phyloP scores from a whole-genome alignment of 139 green algal species.

The Mychonastes homosphaera region DNA sequence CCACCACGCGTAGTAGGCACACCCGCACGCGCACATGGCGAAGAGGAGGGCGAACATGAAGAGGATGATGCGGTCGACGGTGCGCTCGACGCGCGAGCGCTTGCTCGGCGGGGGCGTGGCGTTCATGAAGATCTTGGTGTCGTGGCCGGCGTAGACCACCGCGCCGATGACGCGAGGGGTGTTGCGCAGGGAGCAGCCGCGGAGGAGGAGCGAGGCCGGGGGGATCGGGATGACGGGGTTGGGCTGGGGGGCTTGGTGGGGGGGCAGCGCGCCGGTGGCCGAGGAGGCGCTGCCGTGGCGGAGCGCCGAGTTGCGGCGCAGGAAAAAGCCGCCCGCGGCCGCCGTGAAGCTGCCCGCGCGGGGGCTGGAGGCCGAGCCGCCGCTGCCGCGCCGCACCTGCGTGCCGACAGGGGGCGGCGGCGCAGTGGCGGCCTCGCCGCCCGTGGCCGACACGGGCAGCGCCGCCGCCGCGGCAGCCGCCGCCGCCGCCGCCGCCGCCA shows the following conservation, averaged over 20 bases:
- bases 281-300: too few species aligned
- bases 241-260: too few species aligned
- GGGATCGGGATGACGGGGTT: slow-evolving; percentile 33
- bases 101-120: slow-evolving; percentile 52
- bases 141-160: slow-evolving; percentile 84
- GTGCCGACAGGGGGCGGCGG: too few species aligned
- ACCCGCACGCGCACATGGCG: slow-evolving; percentile 48
- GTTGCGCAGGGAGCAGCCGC: slow-evolving; percentile 84
- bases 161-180: slow-evolving; percentile 52
- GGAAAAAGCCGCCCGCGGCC: too few species aligned
- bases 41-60: slow-evolving; percentile 64
- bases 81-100: slow-evolving; percentile 49
- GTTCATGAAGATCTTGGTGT: slow-evolving; percentile 72
- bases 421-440: too few species aligned
- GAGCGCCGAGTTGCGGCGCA: not conserved
- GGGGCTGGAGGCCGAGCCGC: too few species aligned
- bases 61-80: slow-evolving; percentile 60
- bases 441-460: too few species aligned
- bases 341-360: too few species aligned
- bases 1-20: slow-evolving; percentile 40
- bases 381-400: too few species aligned
- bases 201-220: slow-evolving; percentile 55
- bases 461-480: too few species aligned
- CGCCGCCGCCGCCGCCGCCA: too few species aligned
- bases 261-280: too few species aligned